These are phyloP conservation scores for Antrodiella citrinella DNA, from an alignment of 768 basidiomycete genomes.

Conservation along the genomic window DNA sequence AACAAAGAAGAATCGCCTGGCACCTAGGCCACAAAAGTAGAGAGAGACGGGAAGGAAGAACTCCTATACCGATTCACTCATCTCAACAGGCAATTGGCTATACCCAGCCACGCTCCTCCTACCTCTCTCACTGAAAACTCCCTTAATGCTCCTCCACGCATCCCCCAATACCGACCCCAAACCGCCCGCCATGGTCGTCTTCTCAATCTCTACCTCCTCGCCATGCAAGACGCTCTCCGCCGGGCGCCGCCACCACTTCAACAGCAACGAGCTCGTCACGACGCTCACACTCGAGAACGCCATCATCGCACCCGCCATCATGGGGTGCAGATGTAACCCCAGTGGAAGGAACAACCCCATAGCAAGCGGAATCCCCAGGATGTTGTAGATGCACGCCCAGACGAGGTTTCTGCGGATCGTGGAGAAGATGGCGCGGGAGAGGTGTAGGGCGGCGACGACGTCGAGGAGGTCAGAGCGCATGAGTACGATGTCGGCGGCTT, in stretches of 20 bases:
- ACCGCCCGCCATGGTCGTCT: slow-evolving; percentile 34
- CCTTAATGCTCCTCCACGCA: slow-evolving; percentile 35
- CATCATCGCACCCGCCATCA: slow-evolving; percentile 99
- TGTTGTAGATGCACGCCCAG: slow-evolving; percentile 95
- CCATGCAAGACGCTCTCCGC: slow-evolving; percentile 62
- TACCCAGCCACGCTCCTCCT: slow-evolving; percentile 45
- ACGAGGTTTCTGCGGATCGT: slow-evolving; percentile 90
- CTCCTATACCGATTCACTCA: slow-evolving; percentile 19
- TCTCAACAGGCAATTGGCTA: slow-evolving; percentile 62
- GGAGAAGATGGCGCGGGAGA: slow-evolving; percentile 80
- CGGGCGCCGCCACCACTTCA: slow-evolving; percentile 81
- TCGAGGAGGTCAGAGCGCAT: slow-evolving; percentile 97
- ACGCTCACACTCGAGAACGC: slow-evolving; percentile 96
- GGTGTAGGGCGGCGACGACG: slow-evolving; percentile 92
- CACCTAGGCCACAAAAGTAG: neutral
- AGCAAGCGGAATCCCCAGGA: slow-evolving; percentile 90
- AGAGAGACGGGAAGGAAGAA: neutral
- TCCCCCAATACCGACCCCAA: slow-evolving; percentile 34
- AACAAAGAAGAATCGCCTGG: neutral
- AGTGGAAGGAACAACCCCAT: slow-evolving; percentile 95
- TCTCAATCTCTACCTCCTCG: slow-evolving; percentile 27
- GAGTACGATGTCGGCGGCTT: slow-evolving; percentile 96
- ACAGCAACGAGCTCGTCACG: slow-evolving; percentile 79
- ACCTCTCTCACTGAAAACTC: slow-evolving; percentile 27
- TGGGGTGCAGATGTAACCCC: slow-evolving; percentile 90